These are phyloP conservation scores for Naegleria fowleri DNA, from an alignment of 208 protist species.

Conservation along the genomic window DNA sequence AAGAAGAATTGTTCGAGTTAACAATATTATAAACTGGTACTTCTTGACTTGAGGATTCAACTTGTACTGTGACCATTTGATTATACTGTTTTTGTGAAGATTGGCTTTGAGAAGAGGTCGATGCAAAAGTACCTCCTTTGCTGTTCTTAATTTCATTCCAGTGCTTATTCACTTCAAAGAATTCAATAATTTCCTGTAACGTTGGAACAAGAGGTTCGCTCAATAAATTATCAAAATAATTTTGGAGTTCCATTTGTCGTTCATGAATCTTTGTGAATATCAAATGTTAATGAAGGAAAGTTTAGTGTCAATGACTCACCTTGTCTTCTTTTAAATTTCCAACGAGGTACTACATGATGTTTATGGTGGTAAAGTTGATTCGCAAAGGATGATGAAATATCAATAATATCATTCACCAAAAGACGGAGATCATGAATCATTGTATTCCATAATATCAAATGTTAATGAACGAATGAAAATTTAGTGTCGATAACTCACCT, in stretches of 20 bases:
- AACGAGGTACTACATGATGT: neutral
- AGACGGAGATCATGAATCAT: too few species aligned
- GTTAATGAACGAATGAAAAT: too few species aligned
- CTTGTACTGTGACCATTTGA: neutral
- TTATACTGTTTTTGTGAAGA: neutral
- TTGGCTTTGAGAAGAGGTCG: neutral
- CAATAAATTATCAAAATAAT: slow-evolving; percentile 5
- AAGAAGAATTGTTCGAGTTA: neutral
- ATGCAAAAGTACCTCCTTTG: neutral
- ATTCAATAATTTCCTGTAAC: neutral
- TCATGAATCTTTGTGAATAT: too few species aligned
- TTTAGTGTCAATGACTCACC: too few species aligned
- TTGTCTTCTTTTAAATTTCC: slow-evolving; percentile 1
- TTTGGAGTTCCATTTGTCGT: neutral
- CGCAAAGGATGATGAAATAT: too few species aligned
- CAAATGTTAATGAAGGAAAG: too few species aligned
- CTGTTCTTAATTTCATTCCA: neutral
- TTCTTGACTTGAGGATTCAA: neutral
- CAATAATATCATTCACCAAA: too few species aligned
- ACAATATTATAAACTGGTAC: neutral
- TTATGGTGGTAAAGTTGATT: neutral
- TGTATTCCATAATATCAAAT: too few species aligned
- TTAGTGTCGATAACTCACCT: neutral
- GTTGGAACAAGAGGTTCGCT: neutral
- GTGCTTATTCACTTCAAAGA: neutral